Evolutionary conservation across 2,329 filamentous ascomycete species (phyloP), one percentile per base, ranked within the genome.

Genomic region (Magnaporthales sp.): DNA sequence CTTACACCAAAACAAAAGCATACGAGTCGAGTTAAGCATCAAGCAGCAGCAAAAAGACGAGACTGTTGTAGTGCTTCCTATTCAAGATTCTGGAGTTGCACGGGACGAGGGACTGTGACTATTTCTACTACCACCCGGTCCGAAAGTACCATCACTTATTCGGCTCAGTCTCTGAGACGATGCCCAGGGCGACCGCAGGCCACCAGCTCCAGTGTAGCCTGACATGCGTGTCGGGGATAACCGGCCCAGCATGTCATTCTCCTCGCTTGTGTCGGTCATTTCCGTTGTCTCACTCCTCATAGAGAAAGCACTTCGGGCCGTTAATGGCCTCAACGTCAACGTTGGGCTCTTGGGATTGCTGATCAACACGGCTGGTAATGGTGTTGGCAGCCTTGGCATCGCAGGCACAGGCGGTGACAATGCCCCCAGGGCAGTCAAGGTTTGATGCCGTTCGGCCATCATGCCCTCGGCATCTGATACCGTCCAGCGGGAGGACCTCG

Each of bases 401-500:
- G 31, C 19, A 10, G 61, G 61, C 26, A 32, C 19, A 4, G 31
- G 31, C 24, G 62, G 31, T 32, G 30, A 11, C 54, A 24, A 56
- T 31, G 56, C 27, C 30, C 51, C 27, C 22, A 51, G 64, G n/a
- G 32, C 51, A 13, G 51, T 32, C 46, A 65, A 27, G 51, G 38
- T 60, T 26, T 56, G 46, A 22, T 65, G 24, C 61, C 65, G 62
- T 54, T 65, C 66, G 51, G 26, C 62, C 15, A 67, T 6, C 19
- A 61, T 56, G 27, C 46, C 65, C 30, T 63, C 60, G 31, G 58
- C 62, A 27, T 68, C 69, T 7, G 66, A 67, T 1, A 66, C 61
- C n/a, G 69, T 69, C 64, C 67, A 66, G n/a, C 65, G 67, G 19
- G 70, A 71, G 46, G 66, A 69, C 15, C 69, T 67, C 29, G 68